A percentile compares a stretch with the other conserved stretches of the same genome.
These are phyloP conservation scores for Paramecium tetraurelia DNA, from an alignment of 73 alveolate genomes.

Conservation along the genomic window DNA sequence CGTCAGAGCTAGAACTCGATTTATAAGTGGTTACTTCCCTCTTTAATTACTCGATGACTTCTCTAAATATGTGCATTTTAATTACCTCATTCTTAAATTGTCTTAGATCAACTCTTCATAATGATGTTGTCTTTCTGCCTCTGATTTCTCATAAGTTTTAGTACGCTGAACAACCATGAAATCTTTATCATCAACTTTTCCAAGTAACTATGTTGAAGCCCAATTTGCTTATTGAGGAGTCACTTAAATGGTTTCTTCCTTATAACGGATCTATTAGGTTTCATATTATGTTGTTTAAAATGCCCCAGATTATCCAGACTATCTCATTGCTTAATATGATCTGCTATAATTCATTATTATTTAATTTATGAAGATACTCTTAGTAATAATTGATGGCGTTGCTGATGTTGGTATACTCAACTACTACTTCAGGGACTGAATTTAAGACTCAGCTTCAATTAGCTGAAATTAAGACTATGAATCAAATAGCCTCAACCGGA, in stretches of 20 bases:
- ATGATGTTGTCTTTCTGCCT: not conserved
- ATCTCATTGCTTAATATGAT: not conserved
- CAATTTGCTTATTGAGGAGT: not conserved
- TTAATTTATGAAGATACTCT: conserved; percentile 42
- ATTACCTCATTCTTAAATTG: conserved; percentile 8
- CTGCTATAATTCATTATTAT: not conserved
- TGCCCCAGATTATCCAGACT: not conserved
- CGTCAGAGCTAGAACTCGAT: not conserved
- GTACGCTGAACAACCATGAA: not conserved
- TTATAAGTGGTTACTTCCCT: not conserved
- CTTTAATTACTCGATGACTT: conserved; percentile 5
- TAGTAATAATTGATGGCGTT: conserved; percentile 79
- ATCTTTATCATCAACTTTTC: conserved; percentile 18
- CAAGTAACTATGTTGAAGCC: conserved; percentile 1
- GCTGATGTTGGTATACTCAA: conserved; percentile 75
- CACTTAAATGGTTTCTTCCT: not conserved
- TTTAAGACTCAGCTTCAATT: conserved; percentile 70
- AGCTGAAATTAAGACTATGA: conserved; percentile 67
- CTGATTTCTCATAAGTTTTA: not conserved
- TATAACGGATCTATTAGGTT: not conserved
- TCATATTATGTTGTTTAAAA: not conserved
- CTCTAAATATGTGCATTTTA: not conserved
- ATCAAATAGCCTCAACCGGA: conserved; percentile 73
- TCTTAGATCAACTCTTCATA: conserved; percentile 28
- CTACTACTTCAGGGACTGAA: conserved; percentile 4